Evolutionary conservation across 495 filamentous ascomycete species (phyloP), one percentile per base, ranked within the genome.

Genomic region (Parachaetomium inaequale): DNA sequence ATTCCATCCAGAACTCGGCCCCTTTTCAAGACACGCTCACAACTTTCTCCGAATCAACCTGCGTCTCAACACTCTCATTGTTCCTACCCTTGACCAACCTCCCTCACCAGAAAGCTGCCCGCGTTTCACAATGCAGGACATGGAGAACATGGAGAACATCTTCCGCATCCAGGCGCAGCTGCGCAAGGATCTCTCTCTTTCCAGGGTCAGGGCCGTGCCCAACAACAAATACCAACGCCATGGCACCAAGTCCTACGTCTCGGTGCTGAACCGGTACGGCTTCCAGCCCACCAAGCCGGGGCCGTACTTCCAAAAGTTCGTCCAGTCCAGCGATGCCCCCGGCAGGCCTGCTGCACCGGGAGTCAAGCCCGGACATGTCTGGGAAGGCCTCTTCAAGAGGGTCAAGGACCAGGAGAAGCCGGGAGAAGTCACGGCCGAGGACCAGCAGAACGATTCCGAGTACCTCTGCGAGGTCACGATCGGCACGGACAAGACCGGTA

Each of bases 161-260:
- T 74, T 69, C 40, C 55, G 71, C 4, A 59, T 57, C 42, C 78
- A 78, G 54, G 42, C 63, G 25, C 66, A 74, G 25, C 58, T 78
- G 45, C 72, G 71, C 58, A 47, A 68, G 11, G 70, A 74, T 7
- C 68, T 66, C n/a, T 70, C 72, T 42, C 74, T 85, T n/a, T 67
- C 74, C 40, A 83, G 81, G 71, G 62, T 88, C 66, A 72, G 79
- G 46, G 72, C 71, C 28, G 69, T 76, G 26, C 76, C 74, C 58
- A 92, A 93, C 75, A 71, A 76, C 21, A 84, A 84, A 59, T 90
- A 89, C 72, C 68, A 85, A 64, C 80, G 74, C 61, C 82, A 84
- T 59, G 89, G 89, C 28, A 81, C 80, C 59, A 91, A 91, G 76
- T 88, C 87, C 36, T 92, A 92, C 70, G 85, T 88, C 62, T 80